Percentiles rank a stretch among this genome's conserved stretches.
Evolutionary conservation across 2,329 filamentous ascomycete genomes (phyloP).

Genomic region (Lasiodiplodia sp.): DNA sequence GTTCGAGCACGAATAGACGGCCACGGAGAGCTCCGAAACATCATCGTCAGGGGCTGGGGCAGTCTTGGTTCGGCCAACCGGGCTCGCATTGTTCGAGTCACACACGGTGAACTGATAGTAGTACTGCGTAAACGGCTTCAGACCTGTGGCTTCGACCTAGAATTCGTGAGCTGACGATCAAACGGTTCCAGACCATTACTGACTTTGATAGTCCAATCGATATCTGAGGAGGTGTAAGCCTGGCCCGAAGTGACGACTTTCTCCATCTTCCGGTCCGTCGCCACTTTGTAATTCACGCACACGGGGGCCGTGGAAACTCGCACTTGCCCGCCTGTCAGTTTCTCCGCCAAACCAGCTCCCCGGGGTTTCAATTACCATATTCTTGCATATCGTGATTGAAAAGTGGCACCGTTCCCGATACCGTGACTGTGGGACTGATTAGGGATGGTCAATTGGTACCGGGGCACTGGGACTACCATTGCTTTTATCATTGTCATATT

Average conservation of each 20-base stretch:
- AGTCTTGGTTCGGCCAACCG: slow-evolving; percentile 73
- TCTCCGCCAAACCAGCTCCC: no score
- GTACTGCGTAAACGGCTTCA: slow-evolving; percentile 70
- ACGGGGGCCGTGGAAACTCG: slow-evolving; percentile 65
- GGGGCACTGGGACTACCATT: slow-evolving; percentile 34
- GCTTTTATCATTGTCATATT: slow-evolving; percentile 41
- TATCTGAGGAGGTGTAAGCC: slow-evolving; percentile 74
- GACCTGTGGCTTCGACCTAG: slow-evolving; percentile 67
- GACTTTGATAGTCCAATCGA: slow-evolving; percentile 76
- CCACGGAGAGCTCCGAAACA: slow-evolving; percentile 65
- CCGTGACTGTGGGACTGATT: slow-evolving; percentile 42
- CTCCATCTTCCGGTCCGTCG: slow-evolving; percentile 54
- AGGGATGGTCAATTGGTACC: neutral
- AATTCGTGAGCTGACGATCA: slow-evolving; percentile 5
- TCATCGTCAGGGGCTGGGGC: slow-evolving; percentile 63
- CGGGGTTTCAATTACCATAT: slow-evolving; percentile 38
- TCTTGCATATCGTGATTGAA: slow-evolving; percentile 55
- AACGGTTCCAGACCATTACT: neutral
- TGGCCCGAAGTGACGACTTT: slow-evolving; percentile 61
- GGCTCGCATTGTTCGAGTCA: slow-evolving; percentile 64
- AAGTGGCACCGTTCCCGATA: slow-evolving; percentile 59
- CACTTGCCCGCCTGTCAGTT: slow-evolving; percentile 37
- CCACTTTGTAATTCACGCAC: slow-evolving; percentile 70
- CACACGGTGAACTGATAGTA: slow-evolving; percentile 75
- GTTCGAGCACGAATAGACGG: slow-evolving; percentile 76